Conservation (phyloP, 2,329 filamentous ascomycete genomes). For the Epicoccum nigrum region DNA sequence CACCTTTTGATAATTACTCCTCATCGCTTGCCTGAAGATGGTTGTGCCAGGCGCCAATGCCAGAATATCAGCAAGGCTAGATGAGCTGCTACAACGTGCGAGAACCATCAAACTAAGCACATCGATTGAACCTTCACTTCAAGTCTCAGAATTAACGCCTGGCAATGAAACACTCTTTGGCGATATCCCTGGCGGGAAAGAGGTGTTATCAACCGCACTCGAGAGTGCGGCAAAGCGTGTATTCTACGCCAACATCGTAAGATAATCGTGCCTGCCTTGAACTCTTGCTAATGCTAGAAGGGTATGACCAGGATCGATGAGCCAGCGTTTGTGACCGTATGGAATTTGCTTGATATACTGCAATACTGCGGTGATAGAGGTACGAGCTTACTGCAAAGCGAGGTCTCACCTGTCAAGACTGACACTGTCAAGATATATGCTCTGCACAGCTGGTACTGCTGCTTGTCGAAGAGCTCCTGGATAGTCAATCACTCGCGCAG, state of each 20-base stretch:
- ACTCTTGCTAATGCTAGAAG: slow-evolving; percentile 52
- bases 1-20: background rate
- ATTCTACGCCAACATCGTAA: slow-evolving; percentile 80
- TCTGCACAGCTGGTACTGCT: slow-evolving; percentile 85
- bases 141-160: slow-evolving; percentile 47
- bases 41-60: slow-evolving; percentile 29
- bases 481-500: slow-evolving; percentile 92
- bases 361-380: slow-evolving; percentile 84
- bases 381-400: slow-evolving; percentile 57
- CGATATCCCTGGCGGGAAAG: slow-evolving; percentile 50
- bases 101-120: slow-evolving; percentile 47
- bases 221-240: slow-evolving; percentile 83
- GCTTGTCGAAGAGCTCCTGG: slow-evolving; percentile 91
- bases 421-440: slow-evolving; percentile 55
- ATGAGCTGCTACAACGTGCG: slow-evolving; percentile 50
- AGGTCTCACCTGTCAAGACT: background rate
- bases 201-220: slow-evolving; percentile 68
- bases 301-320: slow-evolving; percentile 77
- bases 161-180: slow-evolving; percentile 38
- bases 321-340: slow-evolving; percentile 79
- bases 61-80: slow-evolving; percentile 43
- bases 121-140: slow-evolving; percentile 53
- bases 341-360: slow-evolving; percentile 94
- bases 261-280: slow-evolving; percentile 34
- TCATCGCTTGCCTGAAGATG: slow-evolving; percentile 29